Evolutionary conservation across 306 rosid genomes (phyloP), one percentile per base, ranked within the genome.

Genomic region (Hylodesmum podocarpum): DNA sequence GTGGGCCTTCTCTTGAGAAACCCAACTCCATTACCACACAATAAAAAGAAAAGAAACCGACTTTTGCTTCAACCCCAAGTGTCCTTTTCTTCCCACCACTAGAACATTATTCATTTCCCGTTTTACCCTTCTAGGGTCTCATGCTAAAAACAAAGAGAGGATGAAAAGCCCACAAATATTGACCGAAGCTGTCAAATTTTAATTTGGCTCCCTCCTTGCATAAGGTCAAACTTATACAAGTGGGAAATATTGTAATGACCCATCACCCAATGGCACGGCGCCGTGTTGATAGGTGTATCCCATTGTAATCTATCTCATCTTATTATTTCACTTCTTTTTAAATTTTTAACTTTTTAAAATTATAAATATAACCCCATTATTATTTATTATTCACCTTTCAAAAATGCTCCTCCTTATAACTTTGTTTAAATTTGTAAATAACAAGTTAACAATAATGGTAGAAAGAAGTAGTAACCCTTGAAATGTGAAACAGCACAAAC

Each of bases 181-280:
- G 90, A 80, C 87, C 53, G 65, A 39, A 83, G 78, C 78, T 79
- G 92, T 84, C 89, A 84, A 86, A 62, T 63, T 57, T 34, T 22
- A 15, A 72, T 66, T 76, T 16, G 78, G 37, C 70, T 57, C 63
- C 0, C 9, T 29, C 15, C 25, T 0, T 64, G 24, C 54, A 3
- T 25, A 75, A 49, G 29, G 82, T 88, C 87, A 88, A 84, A 25
- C 50, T 27, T 39, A 18, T 22, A 71, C 78, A 77, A 75, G 74
- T 50, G 41, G 39, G 66, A 18, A 70, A 34, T 69, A n/a, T 13
- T 44, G 49, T 76, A 84, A 62, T 43, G 13, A 54, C 50, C 3
- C 57, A 4, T 14, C 12, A 5, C 4, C 89, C 86, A 84, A 80
- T 84, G 33, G 28, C 7, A 62, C n/a, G 10, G 13, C 27, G 49